A percentile compares a stretch with the other conserved stretches of the same genome.
These are phyloP conservation scores for Coemansia sp. DNA, from an alignment of 371 early-diverging fungal genomes.

Conservation along the genomic window DNA sequence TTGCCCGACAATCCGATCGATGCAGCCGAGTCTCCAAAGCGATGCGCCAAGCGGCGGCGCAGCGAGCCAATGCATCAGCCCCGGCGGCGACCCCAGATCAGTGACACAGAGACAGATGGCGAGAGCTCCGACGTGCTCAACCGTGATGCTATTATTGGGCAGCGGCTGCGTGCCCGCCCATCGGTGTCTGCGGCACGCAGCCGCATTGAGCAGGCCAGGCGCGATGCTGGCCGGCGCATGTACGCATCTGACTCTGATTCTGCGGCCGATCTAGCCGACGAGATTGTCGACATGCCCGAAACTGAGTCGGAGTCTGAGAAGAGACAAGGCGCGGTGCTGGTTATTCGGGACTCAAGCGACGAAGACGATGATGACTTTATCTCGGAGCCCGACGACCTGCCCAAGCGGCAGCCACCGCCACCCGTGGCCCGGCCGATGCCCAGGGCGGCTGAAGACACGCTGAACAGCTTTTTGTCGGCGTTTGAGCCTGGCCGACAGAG, in stretches of 20 bases:
- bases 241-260: conserved; percentile 20
- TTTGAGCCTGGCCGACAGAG: conserved; percentile 23
- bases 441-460: not conserved
- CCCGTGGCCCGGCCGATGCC: not conserved
- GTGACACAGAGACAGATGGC: conserved; percentile 31
- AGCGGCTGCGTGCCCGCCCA: conserved; percentile 26
- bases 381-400: conserved; percentile 28
- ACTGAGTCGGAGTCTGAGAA: conserved; percentile 32
- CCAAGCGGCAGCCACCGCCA: not conserved
- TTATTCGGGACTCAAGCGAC: conserved; percentile 39
- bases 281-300: conserved; percentile 16
- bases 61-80: not conserved
- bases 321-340: conserved; percentile 7
- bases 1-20: conserved; percentile 25
- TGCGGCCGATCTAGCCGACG: conserved; percentile 1
- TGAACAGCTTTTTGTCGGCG: conserved; percentile 17
- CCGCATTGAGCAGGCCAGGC: conserved; percentile 32
- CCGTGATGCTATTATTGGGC: conserved; percentile 9
- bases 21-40: not conserved
- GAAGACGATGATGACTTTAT: conserved; percentile 33
- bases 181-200: not conserved
- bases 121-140: conserved; percentile 22
- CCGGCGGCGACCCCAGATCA: conserved; percentile 1
- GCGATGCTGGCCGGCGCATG: not conserved
- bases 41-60: not conserved